Evolutionary conservation across 192 early-diverging fungal genomes (phyloP), one percentile per base, ranked within the genome.

Genomic region (Backusella morwellensis): DNA sequence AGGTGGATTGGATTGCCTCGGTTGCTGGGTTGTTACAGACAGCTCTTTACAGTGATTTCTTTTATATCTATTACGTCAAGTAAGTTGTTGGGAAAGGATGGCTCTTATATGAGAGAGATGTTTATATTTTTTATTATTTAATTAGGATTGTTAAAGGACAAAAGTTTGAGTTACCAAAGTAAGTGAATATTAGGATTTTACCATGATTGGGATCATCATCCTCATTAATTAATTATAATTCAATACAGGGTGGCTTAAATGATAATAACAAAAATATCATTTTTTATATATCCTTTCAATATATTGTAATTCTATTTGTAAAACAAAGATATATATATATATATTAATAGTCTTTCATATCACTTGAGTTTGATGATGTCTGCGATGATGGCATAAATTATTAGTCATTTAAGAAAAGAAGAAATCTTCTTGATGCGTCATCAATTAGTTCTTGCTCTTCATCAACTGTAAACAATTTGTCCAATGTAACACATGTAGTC

Each of bases 11-110:
- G 85, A 93, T 98, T 78, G 90, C 93, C 35, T 95, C 95, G 86
- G 70, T 96, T 54, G 93, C 97, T 35, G 98, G 98, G 40, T 78
- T 95, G 34, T 86, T 99, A 38, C 98, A 99, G 84, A 99, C 98
- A 1, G 94, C 90, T 35, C 85, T 99, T 3, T 99, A 98, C 77
- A 92, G 90, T 79, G 98, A 99, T 85, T 99, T 99, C 83, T 97
- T 98, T 86, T 99, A 97, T 82, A 92, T 99, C 63, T 99, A 99
- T 86, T 94, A 88, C 38, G 85, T 77, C 80, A 93, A 91, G 91
- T 93, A 87, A 86, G 77, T 71, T 63, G 0, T 11, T 29, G n/a
- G 1, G 50, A 17, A 1, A 19, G n/a, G 54, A 69, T n/a, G 19
- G 6, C 7, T 26, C 2, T 7, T 15, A 3, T 15, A 47, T 21